These are phyloP conservation scores for Osmanthus fragrans DNA, from an alignment of 257 asterid species.

Conservation along the genomic window DNA sequence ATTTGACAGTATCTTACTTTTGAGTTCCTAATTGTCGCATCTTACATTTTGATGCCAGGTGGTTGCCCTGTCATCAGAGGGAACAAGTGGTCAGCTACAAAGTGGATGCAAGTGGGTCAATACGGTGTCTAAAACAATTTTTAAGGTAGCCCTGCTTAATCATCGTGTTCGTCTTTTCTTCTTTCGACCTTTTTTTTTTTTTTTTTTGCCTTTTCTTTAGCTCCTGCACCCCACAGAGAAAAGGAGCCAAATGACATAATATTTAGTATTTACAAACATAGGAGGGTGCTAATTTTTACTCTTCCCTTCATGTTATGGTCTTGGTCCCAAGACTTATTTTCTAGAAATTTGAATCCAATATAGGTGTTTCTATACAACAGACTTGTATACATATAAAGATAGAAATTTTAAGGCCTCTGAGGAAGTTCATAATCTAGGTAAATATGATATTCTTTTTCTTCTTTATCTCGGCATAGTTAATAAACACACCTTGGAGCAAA, in stretches of 20 bases:
- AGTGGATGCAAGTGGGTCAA: conserved; percentile 67
- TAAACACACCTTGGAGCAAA: not conserved
- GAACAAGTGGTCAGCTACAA: conserved; percentile 64
- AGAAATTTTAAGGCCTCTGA: not conserved
- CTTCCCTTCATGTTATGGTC: not conserved
- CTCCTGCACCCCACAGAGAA: not conserved
- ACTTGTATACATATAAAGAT: not conserved
- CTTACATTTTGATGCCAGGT: conserved; percentile 39
- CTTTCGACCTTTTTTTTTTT: conserved; percentile 19
- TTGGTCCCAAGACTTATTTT: not conserved
- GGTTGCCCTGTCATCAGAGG: conserved; percentile 62
- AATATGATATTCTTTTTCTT: not conserved
- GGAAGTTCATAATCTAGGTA: not conserved
- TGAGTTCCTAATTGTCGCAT: not conserved
- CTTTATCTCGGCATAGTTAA: not conserved
- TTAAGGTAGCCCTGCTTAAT: not conserved
- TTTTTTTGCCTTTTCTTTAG: not conserved
- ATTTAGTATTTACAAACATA: not conserved
- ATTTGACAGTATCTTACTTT: conserved; percentile 1
- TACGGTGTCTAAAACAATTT: conserved; percentile 32
- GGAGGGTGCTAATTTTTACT: not conserved
- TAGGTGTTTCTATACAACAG: not conserved
- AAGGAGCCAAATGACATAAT: not conserved
- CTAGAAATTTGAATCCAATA: not conserved
- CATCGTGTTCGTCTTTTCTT: not conserved